Conservation (phyloP, 2,329 filamentous ascomycete genomes). For the Karstenula rhodostoma region DNA sequence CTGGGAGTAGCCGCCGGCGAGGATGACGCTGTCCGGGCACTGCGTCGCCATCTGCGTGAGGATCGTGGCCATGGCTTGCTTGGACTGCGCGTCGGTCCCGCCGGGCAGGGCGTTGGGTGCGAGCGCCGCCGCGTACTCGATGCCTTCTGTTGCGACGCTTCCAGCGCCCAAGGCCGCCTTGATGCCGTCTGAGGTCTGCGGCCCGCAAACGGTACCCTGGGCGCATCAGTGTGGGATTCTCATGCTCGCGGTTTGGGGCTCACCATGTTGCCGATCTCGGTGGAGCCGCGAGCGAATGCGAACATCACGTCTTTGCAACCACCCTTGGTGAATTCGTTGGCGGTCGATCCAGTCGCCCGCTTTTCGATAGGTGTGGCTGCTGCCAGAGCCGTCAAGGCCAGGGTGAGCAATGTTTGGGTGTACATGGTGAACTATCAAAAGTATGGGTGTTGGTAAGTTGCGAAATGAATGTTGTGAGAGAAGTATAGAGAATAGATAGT, state of each 20-base stretch:
- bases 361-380: conserved; percentile 33
- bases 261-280: conserved; percentile 60
- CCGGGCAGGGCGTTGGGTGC: conserved; percentile 40
- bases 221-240: conserved; percentile 16
- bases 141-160: conserved; percentile 44
- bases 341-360: conserved; percentile 38
- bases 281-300: conserved; percentile 60
- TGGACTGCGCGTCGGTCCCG: conserved; percentile 35
- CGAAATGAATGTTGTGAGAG: conserved; percentile 1
- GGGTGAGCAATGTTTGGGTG: conserved; percentile 32
- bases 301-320: conserved; percentile 56
- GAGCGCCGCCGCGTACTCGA: conserved; percentile 40
- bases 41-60: conserved; percentile 36
- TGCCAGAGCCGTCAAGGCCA: conserved; percentile 32
- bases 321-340: conserved; percentile 51
- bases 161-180: conserved; percentile 35
- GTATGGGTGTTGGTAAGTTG: not conserved
- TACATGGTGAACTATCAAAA: conserved; percentile 31
- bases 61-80: conserved; percentile 31
- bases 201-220: conserved; percentile 49
- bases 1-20: conserved; percentile 43
- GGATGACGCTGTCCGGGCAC: conserved; percentile 45
- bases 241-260: conserved; percentile 17
- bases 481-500: not conserved
- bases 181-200: conserved; percentile 41